A percentile compares a stretch with the other conserved stretches of the same genome.
Evolutionary conservation across 257 asterid species (phyloP).

Genomic region (Handroanthus guayacan): DNA sequence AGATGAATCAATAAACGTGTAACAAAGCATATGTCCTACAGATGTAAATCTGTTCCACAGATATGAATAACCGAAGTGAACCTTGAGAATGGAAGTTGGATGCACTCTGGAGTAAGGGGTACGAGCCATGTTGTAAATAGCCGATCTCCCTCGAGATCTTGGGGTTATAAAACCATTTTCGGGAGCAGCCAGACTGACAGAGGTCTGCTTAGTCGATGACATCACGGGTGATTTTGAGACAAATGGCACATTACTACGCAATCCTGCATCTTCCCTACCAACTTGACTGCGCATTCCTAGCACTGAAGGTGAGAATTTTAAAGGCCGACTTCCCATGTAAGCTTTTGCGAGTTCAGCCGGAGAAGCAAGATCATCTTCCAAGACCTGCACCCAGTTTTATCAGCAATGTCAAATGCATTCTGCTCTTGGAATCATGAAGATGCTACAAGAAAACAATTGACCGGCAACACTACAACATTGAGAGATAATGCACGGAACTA

Average conservation of each 20-base stretch:
- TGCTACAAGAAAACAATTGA: conserved; percentile 18
- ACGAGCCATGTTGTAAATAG: conserved; percentile 91
- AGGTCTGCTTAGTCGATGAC: conserved; percentile 44
- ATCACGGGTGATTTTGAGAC: conserved; percentile 54
- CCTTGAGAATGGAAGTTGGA: conserved; percentile 63
- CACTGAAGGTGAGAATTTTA: conserved; percentile 69
- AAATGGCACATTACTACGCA: conserved; percentile 45
- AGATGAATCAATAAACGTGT: conserved; percentile 19
- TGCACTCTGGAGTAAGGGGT: conserved; percentile 81
- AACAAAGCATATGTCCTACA: not conserved
- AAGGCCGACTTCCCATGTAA: conserved; percentile 85
- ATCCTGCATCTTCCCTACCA: conserved; percentile 52
- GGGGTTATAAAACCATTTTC: conserved; percentile 73
- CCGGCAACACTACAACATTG: not conserved
- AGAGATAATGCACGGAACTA: not conserved
- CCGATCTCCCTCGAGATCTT: conserved; percentile 84
- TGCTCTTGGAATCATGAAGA: not conserved
- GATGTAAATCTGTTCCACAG: not conserved
- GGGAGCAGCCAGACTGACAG: conserved; percentile 48
- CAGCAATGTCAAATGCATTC: conserved; percentile 37
- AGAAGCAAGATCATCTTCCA: conserved; percentile 69
- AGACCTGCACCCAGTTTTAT: conserved; percentile 55
- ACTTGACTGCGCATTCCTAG: conserved; percentile 58
- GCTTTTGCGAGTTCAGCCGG: conserved; percentile 96
- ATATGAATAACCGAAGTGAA: conserved; percentile 26